These are phyloP conservation scores for Penicillium sclerotiorum DNA, from an alignment of 2,329 filamentous ascomycete genomes.

Conservation along the genomic window DNA sequence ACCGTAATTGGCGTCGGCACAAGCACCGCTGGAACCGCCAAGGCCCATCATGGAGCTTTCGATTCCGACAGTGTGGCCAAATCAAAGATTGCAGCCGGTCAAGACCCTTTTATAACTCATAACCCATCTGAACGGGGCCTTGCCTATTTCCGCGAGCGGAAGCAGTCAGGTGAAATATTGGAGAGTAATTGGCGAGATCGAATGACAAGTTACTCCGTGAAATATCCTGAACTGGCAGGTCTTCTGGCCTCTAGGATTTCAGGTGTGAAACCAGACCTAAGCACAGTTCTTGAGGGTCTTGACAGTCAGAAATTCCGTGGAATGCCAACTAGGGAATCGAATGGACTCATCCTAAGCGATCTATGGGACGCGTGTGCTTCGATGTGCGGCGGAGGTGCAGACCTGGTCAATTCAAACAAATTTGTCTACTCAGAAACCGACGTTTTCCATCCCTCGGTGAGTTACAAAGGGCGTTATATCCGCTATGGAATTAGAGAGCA, in stretches of 20 bases:
- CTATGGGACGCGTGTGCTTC: conserved; percentile 11
- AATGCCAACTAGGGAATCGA: conserved; percentile 16
- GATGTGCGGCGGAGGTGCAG: conserved; percentile 23
- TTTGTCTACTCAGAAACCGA: conserved; percentile 9
- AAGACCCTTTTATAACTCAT: conserved; percentile 2
- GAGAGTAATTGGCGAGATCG: conserved; percentile 7
- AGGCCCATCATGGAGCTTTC: conserved; percentile 22
- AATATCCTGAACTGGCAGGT: too few species aligned
- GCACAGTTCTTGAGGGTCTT: conserved; percentile 1
- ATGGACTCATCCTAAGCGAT: conserved; percentile 13
- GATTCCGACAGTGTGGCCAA: conserved; percentile 9
- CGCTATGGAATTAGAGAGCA: conserved; percentile 92
- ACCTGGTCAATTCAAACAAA: conserved; percentile 26
- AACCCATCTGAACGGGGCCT: not conserved
- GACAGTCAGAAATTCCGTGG: conserved; percentile 7
- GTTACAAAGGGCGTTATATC: conserved; percentile 62
- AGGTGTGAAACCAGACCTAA: too few species aligned
- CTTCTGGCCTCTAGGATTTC: too few species aligned
- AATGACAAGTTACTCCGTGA: not conserved
- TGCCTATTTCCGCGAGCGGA: conserved; percentile 9
- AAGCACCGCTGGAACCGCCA: conserved; percentile 31
- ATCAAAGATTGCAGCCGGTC: conserved; percentile 4
- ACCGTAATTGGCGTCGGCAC: conserved; percentile 57
- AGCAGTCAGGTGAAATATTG: not conserved
- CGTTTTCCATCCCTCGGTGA: conserved; percentile 16